A percentile compares a stretch with the other conserved stretches of the same genome.
Conservation (phyloP, 805 yeast species). For the Candida taoyuanica region DNA sequence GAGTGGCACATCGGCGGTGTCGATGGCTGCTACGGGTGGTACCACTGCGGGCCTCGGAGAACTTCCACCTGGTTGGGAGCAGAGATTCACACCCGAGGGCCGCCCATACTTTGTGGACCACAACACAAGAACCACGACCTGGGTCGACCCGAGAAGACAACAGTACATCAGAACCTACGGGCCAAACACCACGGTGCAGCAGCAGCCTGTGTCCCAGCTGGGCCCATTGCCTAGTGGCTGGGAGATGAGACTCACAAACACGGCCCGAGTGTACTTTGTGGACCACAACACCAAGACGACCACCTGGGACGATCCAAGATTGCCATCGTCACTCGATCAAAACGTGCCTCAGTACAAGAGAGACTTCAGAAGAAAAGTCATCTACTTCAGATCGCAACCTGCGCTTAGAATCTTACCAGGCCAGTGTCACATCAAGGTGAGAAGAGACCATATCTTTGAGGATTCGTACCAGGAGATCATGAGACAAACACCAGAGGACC, state of each 20-base stretch:
- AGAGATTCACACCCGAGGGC: conserved; percentile 95
- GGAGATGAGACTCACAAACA: conserved; percentile 99
- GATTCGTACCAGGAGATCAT: conserved; percentile 97
- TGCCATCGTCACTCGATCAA: conserved; percentile 95
- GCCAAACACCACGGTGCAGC: conserved; percentile 85
- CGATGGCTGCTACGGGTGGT: conserved; percentile 67
- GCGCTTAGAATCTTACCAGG: conserved; percentile 96
- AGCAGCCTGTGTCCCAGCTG: conserved; percentile 94
- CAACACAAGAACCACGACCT: conserved; percentile 98
- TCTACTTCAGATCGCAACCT: conserved; percentile 97
- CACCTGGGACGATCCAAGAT: conserved; percentile 99
- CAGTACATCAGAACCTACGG: conserved; percentile 96
- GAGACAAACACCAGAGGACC: conserved; percentile 98
- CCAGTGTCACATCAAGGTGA: conserved; percentile 96
- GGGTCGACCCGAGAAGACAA: conserved; percentile 99
- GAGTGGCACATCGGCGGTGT: conserved; percentile 55
- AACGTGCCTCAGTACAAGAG: conserved; percentile 99
- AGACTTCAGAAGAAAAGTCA: conserved; percentile 95
- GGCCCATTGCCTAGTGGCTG: conserved; percentile 99
- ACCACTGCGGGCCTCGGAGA: conserved; percentile 97
- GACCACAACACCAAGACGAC: conserved; percentile 99
- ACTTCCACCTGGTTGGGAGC: conserved; percentile 99
- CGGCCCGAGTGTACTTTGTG: conserved; percentile 97
- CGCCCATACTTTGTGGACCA: conserved; percentile 98
- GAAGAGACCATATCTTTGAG: conserved; percentile 94